phyloP scores from a whole-genome alignment of 2,329 filamentous ascomycete species.

The Fusarium nygamai region DNA sequence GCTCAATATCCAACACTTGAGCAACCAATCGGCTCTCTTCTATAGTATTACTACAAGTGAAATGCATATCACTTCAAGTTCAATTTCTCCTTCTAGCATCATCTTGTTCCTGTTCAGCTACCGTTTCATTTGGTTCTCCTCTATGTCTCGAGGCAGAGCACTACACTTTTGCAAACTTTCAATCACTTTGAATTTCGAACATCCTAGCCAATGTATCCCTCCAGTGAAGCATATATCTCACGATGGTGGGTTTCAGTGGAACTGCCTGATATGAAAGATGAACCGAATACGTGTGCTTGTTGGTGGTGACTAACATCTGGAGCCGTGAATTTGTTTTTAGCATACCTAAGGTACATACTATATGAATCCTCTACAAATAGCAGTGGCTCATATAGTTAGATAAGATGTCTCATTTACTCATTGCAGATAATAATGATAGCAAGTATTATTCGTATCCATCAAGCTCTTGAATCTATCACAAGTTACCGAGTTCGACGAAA shows the following conservation, averaged over 20 bases:
- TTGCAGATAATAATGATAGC: too few species aligned
- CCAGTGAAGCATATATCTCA: neutral
- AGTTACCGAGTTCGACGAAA: neutral
- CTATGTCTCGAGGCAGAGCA: neutral
- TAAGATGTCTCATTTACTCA: neutral
- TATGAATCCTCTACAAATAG: too few species aligned
- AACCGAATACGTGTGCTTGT: neutral
- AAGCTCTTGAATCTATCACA: neutral
- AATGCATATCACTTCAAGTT: rapidly evolving
- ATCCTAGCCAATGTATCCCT: neutral
- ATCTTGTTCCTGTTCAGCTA: neutral
- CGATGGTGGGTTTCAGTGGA: too few species aligned
- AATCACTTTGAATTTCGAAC: neutral
- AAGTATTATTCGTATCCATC: neutral
- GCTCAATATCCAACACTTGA: neutral
- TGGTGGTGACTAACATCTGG: neutral
- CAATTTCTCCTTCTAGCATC: neutral
- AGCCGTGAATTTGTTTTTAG: too few species aligned
- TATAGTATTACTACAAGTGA: too few species aligned
- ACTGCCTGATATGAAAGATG: neutral
- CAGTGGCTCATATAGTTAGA: neutral
- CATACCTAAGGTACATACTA: neutral
- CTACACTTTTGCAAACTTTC: too few species aligned
- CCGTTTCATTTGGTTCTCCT: neutral
- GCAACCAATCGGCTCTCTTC: neutral